Percentiles rank a stretch among this genome's conserved stretches.
Conservation (phyloP, 331 rosid genomes). For the Telfairia occidentalis region DNA sequence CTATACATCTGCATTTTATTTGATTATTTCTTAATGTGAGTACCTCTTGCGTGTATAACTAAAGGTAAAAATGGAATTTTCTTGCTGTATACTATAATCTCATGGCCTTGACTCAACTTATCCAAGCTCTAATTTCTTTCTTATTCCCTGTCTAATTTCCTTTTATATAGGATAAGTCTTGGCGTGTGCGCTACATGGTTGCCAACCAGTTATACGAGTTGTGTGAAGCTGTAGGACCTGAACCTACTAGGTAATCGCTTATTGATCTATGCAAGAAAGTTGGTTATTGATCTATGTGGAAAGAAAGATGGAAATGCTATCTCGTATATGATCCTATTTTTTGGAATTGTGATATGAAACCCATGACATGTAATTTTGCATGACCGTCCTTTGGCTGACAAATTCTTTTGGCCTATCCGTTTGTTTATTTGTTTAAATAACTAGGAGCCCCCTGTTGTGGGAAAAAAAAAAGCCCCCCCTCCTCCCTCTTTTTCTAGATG, state of each 20-base stretch:
- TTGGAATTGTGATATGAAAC: not conserved
- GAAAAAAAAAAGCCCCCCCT: too few species aligned
- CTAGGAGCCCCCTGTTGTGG: too few species aligned
- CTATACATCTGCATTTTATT: not conserved
- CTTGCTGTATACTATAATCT: not conserved
- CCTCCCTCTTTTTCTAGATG: not conserved
- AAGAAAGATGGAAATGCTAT: not conserved
- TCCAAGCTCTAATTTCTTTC: not conserved
- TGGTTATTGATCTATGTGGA: not conserved
- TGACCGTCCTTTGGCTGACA: not conserved
- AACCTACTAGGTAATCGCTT: constrained; percentile 66
- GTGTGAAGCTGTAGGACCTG: constrained; percentile 97
- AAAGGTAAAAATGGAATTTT: not conserved
- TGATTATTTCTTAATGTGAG: not conserved
- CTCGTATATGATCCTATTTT: not conserved
- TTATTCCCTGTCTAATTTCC: not conserved
- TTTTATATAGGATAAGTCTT: constrained; percentile 68
- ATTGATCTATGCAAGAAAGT: not conserved
- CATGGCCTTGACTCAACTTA: not conserved
- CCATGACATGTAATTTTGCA: not conserved
- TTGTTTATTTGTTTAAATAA: not conserved
- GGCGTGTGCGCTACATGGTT: constrained; percentile 99
- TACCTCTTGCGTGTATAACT: not conserved
- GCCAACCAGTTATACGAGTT: constrained; percentile 92
- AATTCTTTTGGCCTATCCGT: not conserved